A percentile compares a stretch with the other conserved stretches of the same genome.
Evolutionary conservation across 768 basidiomycete genomes (phyloP).

Genomic region (Cantharellus anzutake): DNA sequence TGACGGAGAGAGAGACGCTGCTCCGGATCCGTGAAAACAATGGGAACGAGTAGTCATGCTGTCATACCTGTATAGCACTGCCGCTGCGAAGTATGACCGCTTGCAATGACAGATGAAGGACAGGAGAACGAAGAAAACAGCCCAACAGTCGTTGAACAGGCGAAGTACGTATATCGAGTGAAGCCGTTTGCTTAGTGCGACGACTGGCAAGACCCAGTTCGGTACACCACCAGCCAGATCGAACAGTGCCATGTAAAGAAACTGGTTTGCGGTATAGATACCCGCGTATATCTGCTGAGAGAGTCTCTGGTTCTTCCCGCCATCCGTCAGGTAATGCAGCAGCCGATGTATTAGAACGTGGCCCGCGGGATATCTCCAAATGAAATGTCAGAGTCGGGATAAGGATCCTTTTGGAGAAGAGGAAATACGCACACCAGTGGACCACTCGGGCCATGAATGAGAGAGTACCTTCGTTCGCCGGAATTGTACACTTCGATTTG

Average conservation of each 20-base stretch:
- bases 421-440: slow-evolving; percentile 57
- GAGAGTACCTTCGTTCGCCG: slow-evolving; percentile 67
- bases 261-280: slow-evolving; percentile 51
- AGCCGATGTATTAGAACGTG: slow-evolving; percentile 69
- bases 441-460: slow-evolving; percentile 78
- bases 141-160: slow-evolving; percentile 92
- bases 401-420: slow-evolving; percentile 2
- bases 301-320: slow-evolving; percentile 34
- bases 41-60: background rate
- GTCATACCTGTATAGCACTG: too few species aligned
- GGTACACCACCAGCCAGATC: slow-evolving; percentile 32
- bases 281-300: slow-evolving; percentile 65
- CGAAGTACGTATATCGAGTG: slow-evolving; percentile 87
- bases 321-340: slow-evolving; percentile 42
- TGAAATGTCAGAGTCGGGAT: background rate
- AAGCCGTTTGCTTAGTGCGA: slow-evolving; percentile 79
- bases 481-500: slow-evolving; percentile 62
- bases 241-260: slow-evolving; percentile 53
- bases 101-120: slow-evolving; percentile 47
- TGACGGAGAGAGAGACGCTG: slow-evolving; percentile 16
- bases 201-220: slow-evolving; percentile 50
- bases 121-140: slow-evolving; percentile 32
- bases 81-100: slow-evolving; percentile 43
- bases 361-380: slow-evolving; percentile 75
- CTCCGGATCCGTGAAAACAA: slow-evolving; percentile 4